phyloP scores from a whole-genome alignment of 2,329 filamentous ascomycete genomes.

The Madurella fahalii region DNA sequence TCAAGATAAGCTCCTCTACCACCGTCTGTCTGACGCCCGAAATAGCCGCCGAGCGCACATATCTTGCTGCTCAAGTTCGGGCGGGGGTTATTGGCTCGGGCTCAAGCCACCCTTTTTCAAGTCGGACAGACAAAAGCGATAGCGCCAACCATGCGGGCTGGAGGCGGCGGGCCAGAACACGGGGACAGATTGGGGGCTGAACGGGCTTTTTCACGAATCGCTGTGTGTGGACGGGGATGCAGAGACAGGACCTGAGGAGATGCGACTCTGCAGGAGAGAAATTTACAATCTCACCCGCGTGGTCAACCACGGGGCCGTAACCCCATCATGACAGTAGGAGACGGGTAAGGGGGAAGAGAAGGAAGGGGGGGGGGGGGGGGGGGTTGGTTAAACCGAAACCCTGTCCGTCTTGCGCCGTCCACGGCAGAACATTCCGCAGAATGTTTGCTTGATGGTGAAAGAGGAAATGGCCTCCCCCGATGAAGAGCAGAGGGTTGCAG shows the following conservation, averaged over 20 bases:
- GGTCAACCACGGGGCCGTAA: not conserved
- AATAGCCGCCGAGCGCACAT: not conserved
- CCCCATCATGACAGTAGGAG: too few species aligned
- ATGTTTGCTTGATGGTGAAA: too few species aligned
- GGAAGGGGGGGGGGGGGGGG: too few species aligned
- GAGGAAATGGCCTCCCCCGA: too few species aligned
- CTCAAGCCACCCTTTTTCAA: not conserved
- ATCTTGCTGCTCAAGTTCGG: not conserved
- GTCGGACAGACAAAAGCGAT: not conserved
- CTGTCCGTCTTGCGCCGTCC: too few species aligned
- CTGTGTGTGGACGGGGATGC: not conserved
- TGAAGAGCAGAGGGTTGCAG: too few species aligned
- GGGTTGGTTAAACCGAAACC: too few species aligned
- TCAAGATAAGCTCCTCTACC: not conserved
- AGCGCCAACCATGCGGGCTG: not conserved
- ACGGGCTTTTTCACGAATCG: slow-evolving; percentile 2
- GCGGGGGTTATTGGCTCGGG: not conserved
- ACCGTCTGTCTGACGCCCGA: not conserved
- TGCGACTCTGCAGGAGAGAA: slow-evolving; percentile 6
- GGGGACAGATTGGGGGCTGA: not conserved
- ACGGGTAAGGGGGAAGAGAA: too few species aligned
- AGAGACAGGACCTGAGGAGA: not conserved
- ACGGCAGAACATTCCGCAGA: too few species aligned
- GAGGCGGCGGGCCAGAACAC: not conserved
- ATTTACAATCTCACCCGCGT: not conserved